These are phyloP conservation scores for Ettlia oleoabundans DNA, from an alignment of 139 green algal species.

Conservation along the genomic window DNA sequence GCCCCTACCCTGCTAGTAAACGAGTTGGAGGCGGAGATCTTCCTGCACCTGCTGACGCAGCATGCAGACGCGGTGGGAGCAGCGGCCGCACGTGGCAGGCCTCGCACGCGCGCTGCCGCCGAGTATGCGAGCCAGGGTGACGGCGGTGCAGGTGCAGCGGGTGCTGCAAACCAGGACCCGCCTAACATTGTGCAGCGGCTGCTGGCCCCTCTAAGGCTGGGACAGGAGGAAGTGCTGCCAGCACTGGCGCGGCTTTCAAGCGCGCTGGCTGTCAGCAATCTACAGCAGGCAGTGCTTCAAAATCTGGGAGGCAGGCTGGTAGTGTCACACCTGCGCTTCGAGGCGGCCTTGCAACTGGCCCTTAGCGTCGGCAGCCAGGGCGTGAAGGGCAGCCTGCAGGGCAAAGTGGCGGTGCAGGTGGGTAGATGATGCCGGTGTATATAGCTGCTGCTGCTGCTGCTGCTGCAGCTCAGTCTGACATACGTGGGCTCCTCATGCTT, in stretches of 20 bases:
- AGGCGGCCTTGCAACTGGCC: slow-evolving; percentile 50
- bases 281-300: slow-evolving; percentile 46
- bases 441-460: background rate
- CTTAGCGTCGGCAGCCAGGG: slow-evolving; percentile 19
- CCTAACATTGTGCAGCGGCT: slow-evolving; percentile 37
- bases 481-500: too few species aligned
- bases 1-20: slow-evolving; percentile 49
- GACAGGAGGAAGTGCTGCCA: slow-evolving; percentile 65
- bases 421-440: too few species aligned
- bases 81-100: background rate
- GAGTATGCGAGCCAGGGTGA: slow-evolving; percentile 38
- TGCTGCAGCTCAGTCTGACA: too few species aligned
- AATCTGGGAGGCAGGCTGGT: slow-evolving; percentile 61
- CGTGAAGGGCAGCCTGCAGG: background rate
- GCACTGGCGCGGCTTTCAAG: slow-evolving; percentile 68
- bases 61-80: slow-evolving; percentile 36
- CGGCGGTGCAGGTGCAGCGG: slow-evolving; percentile 33
- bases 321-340: slow-evolving; percentile 55
- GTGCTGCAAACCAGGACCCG: slow-evolving; percentile 42
- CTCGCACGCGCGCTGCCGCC: slow-evolving; percentile 36
- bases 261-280: slow-evolving; percentile 54
- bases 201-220: slow-evolving; percentile 69
- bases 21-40: slow-evolving; percentile 89
- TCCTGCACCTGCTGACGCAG: slow-evolving; percentile 77
- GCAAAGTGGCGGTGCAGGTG: slow-evolving; percentile 38